phyloP scores from a whole-genome alignment of 768 basidiomycete genomes.

The Pleurotus sapidus region DNA sequence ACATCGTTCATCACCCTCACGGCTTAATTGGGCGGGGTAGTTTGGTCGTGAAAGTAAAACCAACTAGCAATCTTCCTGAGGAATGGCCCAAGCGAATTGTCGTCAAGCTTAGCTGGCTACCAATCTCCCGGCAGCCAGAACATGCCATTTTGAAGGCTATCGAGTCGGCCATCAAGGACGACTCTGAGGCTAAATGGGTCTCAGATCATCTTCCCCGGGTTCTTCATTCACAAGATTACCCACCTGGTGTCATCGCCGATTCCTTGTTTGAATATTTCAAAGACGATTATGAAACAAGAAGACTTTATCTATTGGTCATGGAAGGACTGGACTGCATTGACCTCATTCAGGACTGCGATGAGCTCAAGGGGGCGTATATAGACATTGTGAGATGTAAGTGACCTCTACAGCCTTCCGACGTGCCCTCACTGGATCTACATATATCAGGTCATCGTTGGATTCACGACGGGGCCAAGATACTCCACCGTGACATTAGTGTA shows the following conservation, averaged over 20 bases:
- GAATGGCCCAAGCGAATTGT: neutral
- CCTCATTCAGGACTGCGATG: neutral
- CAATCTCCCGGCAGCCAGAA: neutral
- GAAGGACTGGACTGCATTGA: neutral
- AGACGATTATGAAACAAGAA: neutral
- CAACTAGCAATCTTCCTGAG: too few species aligned
- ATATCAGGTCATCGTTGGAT: neutral
- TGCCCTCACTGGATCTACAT: neutral
- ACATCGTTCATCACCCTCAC: neutral
- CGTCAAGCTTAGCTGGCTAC: neutral
- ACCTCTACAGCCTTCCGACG: neutral
- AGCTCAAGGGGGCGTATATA: neutral
- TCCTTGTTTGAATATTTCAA: neutral
- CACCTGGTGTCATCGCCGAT: neutral
- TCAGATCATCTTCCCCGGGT: neutral
- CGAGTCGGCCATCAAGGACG: neutral
- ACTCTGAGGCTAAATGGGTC: neutral
- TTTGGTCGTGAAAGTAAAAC: neutral
- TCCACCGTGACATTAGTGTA: slow-evolving; percentile 1
- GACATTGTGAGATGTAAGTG: slow-evolving; percentile 1
- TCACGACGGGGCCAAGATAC: neutral
- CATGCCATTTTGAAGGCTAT: neutral
- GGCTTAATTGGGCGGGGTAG: neutral
- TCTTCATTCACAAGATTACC: neutral
- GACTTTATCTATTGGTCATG: neutral